phyloP scores from a whole-genome alignment of 2,329 filamentous ascomycete species.

The Trichoderma koningii region DNA sequence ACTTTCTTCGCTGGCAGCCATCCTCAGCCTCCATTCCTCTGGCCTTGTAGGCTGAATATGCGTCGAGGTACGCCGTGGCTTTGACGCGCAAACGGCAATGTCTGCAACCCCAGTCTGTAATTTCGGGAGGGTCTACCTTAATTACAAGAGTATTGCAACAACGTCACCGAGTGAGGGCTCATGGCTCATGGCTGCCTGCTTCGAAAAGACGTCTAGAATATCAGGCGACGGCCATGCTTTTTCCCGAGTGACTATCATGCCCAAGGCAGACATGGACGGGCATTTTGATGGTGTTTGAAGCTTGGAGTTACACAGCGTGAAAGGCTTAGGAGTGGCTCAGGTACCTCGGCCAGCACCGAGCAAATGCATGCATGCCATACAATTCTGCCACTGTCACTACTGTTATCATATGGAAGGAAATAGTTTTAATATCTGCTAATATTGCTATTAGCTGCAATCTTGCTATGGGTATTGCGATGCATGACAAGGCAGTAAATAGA shows the following conservation, averaged over 20 bases:
- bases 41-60: background rate
- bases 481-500: too few species aligned
- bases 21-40: background rate
- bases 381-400: too few species aligned
- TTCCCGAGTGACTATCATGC: too few species aligned
- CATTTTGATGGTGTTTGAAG: too few species aligned
- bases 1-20: too few species aligned
- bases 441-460: background rate
- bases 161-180: slow-evolving; percentile 12
- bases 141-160: background rate
- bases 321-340: too few species aligned
- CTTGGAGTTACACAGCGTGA: too few species aligned
- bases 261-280: too few species aligned
- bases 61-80: background rate
- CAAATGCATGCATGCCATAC: too few species aligned
- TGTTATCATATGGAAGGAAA: too few species aligned
- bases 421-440: background rate
- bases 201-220: background rate
- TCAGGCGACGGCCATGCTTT: background rate
- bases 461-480: background rate
- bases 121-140: background rate
- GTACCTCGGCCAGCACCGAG: too few species aligned
- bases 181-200: background rate
- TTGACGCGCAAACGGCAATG: slow-evolving; percentile 2
- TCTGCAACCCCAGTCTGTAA: background rate